Base-by-base conservation (phyloP, 208 protist genomes). In the Acanthamoeba lenticulata region DNA sequence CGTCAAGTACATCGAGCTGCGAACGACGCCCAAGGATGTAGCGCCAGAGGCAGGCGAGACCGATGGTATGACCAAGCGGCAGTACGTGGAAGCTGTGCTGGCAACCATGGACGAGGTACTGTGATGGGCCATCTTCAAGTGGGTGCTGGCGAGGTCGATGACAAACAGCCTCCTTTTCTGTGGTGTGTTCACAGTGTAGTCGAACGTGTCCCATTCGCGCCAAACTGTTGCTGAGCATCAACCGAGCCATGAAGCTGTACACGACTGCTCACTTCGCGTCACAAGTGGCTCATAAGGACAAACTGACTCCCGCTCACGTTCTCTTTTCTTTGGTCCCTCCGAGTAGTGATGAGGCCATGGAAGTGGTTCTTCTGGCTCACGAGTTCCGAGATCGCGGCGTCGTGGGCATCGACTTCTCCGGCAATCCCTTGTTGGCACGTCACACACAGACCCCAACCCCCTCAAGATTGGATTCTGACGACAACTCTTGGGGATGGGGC, bases 151-250 rank as follows among this genome's bases (percentile, higher is more conserved):
- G n/a, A n/a, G n/a, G n/a, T n/a, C n/a, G n/a, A n/a, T n/a, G n/a
- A n/a, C n/a, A n/a, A n/a, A n/a, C n/a, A n/a, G n/a, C n/a, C n/a
- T n/a, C n/a, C n/a, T n/a, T n/a, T n/a, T n/a, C n/a, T n/a, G n/a
- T n/a, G n/a, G n/a, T n/a, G n/a, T n/a, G n/a, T n/a, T 40, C 49
- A 49, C 38, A 83, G 47, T 90, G 81, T 24, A n/a, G 24, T 27
- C 38, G 65, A 34, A 38, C 36, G 4, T 65, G 9, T 38, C 81
- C 81, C 6, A 90, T 90, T 32, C 45, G 45, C 21, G 45, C 81
- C 47, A 57, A 67, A 21, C 45, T 90, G 4, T 67, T 90, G 45
- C 49, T 90, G 49, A 90, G 81, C 81, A 90, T 90, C 52, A 90
- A 90, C 34, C 44, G 81, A 11, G 52, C 81, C 49, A 57, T 69